These are phyloP conservation scores for Crithidia mellificae DNA, from an alignment of 208 protist genomes.

Conservation along the genomic window DNA sequence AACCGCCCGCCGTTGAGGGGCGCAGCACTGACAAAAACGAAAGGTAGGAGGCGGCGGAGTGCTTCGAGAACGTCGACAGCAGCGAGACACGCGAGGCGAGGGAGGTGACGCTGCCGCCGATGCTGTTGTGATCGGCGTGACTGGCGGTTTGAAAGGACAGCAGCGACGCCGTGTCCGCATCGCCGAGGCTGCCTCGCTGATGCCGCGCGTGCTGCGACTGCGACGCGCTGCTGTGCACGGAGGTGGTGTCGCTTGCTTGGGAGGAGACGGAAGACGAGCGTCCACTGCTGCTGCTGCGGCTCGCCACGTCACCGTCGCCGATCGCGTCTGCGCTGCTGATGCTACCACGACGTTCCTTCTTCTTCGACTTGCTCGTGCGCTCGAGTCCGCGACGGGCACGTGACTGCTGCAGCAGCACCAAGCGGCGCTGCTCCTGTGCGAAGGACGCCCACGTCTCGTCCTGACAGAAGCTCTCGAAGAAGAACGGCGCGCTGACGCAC, in stretches of 20 bases:
- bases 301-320: background rate
- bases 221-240: background rate
- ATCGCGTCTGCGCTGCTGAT: background rate
- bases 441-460: slow-evolving; percentile 75
- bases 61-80: slow-evolving; percentile 78
- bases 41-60: slow-evolving; percentile 71
- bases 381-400: slow-evolving; percentile 38
- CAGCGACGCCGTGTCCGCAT: slow-evolving; percentile 24
- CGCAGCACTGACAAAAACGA: slow-evolving; percentile 83
- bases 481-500: slow-evolving; percentile 63
- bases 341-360: slow-evolving; percentile 3
- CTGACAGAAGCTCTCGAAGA: slow-evolving; percentile 83
- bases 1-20: slow-evolving; percentile 30
- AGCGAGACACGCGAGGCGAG: slow-evolving; percentile 73
- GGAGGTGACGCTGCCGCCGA: slow-evolving; percentile 40
- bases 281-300: too few relatives aligned
- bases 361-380: slow-evolving; percentile 19
- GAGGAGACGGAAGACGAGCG: slow-evolving; percentile 14
- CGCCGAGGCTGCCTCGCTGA: background rate
- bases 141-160: slow-evolving; percentile 21
- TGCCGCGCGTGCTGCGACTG: too few relatives aligned
- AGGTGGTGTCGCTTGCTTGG: slow-evolving; percentile 10
- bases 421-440: slow-evolving; percentile 81
- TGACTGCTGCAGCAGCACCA: slow-evolving; percentile 58
- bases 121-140: slow-evolving; percentile 13